Base-by-base conservation (phyloP, 495 filamentous ascomycete genomes). In the Neurospora pannonica region DNA sequence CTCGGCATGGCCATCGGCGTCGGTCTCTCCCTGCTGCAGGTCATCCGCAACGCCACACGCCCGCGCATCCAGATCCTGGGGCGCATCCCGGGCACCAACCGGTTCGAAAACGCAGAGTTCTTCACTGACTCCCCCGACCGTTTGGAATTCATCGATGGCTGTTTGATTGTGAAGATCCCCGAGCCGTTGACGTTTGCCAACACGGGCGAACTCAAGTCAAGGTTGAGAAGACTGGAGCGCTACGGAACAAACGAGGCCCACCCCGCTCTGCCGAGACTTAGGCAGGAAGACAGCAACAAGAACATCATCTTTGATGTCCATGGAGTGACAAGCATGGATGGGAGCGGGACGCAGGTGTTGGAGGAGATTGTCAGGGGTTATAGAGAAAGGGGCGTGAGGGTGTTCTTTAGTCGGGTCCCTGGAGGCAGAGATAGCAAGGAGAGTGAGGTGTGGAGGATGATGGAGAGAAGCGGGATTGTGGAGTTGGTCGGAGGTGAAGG, bases 251-350 rank as follows among this genome's bases (percentile, higher is more conserved):
- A 82, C n/a, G 84, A 85, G 48, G 92, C 93, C 1, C 97, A 98
- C 73, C 97, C 97, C 0, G 94, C 94, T 2, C 84, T 97, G 19
- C 95, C 96, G 6, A 86, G 93, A 8, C 85, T 96, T 38, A 85
- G 94, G 13, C 81, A 87, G 21, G 86, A 89, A 17, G 90, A 92
- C 74, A 90, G 92, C 71, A 97, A 97, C 75, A 87, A 88, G 72
- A 97, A 97, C 77, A 87, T 99, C 79, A 95, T 99, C 73, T 98
- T 99, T 79, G 96, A 99, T 80, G 93, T 98, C 15, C 95, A 98
- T 76, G 95, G 96, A 1, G 96, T 99, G 1, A 96, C 95, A 0
- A 90, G 90, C 67, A 90, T 99, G 75, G 96, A 99, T 80, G 96
- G 94, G 24, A 95, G 93, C 0, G 96, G 95, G 2, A 92, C 93